A percentile compares a stretch with the other conserved stretches of the same genome.
Evolutionary conservation across 2,329 filamentous ascomycete species (phyloP).

Genomic region (Stachybotrys elegans): DNA sequence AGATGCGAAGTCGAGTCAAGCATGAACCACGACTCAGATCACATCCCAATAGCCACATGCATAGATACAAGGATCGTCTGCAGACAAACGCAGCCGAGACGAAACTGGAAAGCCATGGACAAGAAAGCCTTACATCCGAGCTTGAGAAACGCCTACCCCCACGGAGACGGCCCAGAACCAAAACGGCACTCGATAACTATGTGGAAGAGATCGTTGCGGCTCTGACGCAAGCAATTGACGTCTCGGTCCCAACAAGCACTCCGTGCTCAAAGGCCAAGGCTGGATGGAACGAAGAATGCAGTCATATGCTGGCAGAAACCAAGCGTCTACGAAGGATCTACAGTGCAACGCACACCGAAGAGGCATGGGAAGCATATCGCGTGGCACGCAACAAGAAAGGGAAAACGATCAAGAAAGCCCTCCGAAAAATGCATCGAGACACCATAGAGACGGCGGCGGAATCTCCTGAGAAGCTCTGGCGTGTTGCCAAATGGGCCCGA

Average conservation of each 20-base stretch:
- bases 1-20: not conserved
- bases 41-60: not conserved
- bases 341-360: not conserved
- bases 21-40: not conserved
- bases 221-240: not conserved
- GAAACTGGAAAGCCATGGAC: not conserved
- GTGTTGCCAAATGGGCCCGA: conserved; percentile 1
- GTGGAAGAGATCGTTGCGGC: not conserved
- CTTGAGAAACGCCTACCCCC: not conserved
- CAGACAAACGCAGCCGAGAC: not conserved
- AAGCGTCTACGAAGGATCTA: conserved; percentile 3
- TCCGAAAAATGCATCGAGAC: not conserved
- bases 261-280: not conserved
- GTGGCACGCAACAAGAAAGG: not conserved
- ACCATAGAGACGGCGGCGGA: not conserved
- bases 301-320: not conserved
- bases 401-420: not conserved
- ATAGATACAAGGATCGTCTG: not conserved
- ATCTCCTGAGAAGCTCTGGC: conserved; percentile 1
- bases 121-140: not conserved
- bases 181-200: not conserved
- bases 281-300: not conserved
- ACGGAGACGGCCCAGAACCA: not conserved
- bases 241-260: not conserved
- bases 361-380: not conserved